phyloP scores from a whole-genome alignment of 164 flowering plant species.

The Berberis vulgaris region DNA sequence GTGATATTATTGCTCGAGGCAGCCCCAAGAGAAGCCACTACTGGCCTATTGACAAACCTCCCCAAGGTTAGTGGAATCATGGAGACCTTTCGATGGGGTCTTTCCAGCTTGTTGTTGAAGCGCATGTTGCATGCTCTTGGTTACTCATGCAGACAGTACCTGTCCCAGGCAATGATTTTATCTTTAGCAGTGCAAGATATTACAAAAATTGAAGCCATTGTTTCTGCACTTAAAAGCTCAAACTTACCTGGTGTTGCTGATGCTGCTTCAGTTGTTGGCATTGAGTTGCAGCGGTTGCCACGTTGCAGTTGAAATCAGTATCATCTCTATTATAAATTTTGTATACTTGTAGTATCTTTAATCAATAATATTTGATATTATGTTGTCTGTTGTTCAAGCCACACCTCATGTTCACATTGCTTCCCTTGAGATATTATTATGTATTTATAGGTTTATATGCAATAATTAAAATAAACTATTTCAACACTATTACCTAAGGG shows the following conservation, averaged over 20 bases:
- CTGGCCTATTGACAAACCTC: slow-evolving; percentile 67
- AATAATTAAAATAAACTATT: too few species aligned
- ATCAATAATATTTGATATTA: too few species aligned
- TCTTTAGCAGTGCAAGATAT: slow-evolving; percentile 57
- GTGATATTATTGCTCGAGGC: slow-evolving; percentile 59
- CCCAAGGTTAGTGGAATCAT: slow-evolving; percentile 49
- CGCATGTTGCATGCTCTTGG: slow-evolving; percentile 70
- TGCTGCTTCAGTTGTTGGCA: slow-evolving; percentile 46
- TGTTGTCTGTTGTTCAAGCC: too few species aligned
- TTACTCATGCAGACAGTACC: slow-evolving; percentile 65
- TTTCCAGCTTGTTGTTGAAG: slow-evolving; percentile 34
- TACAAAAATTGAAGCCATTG: slow-evolving; percentile 49
- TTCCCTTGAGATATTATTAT: too few species aligned
- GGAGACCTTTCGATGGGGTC: slow-evolving; percentile 37
- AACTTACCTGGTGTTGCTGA: slow-evolving; percentile 30
- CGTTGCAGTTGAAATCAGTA: slow-evolving; percentile 35
- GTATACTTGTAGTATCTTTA: not conserved
- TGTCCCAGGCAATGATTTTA: slow-evolving; percentile 75
- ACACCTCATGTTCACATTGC: too few species aligned
- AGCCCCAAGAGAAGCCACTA: slow-evolving; percentile 84
- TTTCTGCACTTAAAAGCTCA: slow-evolving; percentile 49
- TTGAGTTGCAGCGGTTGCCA: slow-evolving; percentile 76
- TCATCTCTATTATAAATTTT: not conserved
- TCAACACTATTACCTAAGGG: too few species aligned
- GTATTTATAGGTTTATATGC: too few species aligned